Evolutionary conservation across 164 flowering plant species (phyloP).

Genomic region (Macadamia tetraphylla): DNA sequence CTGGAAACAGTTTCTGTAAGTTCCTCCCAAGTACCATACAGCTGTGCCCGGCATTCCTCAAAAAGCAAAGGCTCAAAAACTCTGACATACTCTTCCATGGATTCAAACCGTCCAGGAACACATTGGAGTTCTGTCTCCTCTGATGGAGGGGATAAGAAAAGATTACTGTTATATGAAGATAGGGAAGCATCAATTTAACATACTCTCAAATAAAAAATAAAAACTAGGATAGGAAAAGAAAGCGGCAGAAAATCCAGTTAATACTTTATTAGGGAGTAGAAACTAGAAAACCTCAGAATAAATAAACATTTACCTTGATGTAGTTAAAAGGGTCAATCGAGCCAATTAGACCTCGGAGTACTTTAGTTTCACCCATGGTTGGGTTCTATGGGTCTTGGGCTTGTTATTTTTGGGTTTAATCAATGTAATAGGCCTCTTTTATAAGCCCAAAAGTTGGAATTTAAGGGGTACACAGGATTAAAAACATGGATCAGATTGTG

Average conservation of each 20-base stretch:
- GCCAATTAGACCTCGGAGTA: no score
- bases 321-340: no score
- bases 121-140: slow-evolving; percentile 85
- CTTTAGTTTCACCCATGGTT: no score
- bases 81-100: slow-evolving; percentile 87
- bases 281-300: background rate
- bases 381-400: no score
- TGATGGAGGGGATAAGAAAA: slow-evolving; percentile 21
- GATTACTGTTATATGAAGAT: background rate
- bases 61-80: slow-evolving; percentile 98
- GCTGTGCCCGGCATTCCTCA: slow-evolving; percentile 98
- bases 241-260: background rate
- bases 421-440: no score
- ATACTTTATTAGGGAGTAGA: background rate
- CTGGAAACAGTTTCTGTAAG: slow-evolving; percentile 51
- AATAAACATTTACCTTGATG: background rate
- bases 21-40: slow-evolving; percentile 95
- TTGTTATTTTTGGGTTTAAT: no score
- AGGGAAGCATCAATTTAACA: background rate
- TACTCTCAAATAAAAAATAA: background rate
- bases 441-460: no score
- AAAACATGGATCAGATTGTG: no score
- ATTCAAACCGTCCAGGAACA: slow-evolving; percentile 91
- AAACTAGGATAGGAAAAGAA: background rate
- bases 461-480: no score